Evolutionary conservation across 352 stramenopile genomes (phyloP), one percentile per base, ranked within the genome.

Genomic region (Phytophthora uliginosa): DNA sequence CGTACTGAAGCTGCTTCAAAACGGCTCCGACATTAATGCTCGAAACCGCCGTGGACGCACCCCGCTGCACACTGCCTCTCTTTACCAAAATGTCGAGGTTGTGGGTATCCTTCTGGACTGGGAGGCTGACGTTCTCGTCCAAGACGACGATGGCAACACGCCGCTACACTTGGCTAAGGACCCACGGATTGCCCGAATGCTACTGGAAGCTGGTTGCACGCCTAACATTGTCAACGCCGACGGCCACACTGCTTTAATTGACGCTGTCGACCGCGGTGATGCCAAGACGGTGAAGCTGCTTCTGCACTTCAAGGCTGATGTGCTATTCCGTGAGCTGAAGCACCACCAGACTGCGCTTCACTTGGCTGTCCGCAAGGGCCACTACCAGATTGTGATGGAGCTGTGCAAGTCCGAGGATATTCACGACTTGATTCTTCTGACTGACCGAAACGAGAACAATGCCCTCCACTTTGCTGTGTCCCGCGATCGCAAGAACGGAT

Each of bases 341-440:
- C 89, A 95, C 66, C 82, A 92, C 57, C 89, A 96, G 74, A 95
- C 89, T 26, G 89, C 86, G 20, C 70, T 96, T 53, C 89, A 96
- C 57, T 75, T 96, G 26, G 89, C 89, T 4, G 84, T 96, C 8
- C 88, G 89, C 22, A 95, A 93, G 70, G 89, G 89, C 31, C 89
- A 96, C 56, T 95, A 95, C 67, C 78, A 88, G 65, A 94, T 95
- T 47, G 85, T 96, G 17, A 95, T 94, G 82, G 88, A 94, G 71
- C 64, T 96, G 51, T 96, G 89, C 80, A 94, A 95, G 71, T 79
- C 83, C 0, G 71, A 88, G 5, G 85, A 93, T 31, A 84, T 92
- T 20, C 63, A 77, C 3, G 72, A 91, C 22, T 73, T 96, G 33
- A 82, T 96, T 54, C 73, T 90, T 55, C 56, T 94, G 22, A 94